A percentile compares a stretch with the other conserved stretches of the same genome.
Conservation (phyloP, 805 yeast species). For the Yarrowia bubula region DNA sequence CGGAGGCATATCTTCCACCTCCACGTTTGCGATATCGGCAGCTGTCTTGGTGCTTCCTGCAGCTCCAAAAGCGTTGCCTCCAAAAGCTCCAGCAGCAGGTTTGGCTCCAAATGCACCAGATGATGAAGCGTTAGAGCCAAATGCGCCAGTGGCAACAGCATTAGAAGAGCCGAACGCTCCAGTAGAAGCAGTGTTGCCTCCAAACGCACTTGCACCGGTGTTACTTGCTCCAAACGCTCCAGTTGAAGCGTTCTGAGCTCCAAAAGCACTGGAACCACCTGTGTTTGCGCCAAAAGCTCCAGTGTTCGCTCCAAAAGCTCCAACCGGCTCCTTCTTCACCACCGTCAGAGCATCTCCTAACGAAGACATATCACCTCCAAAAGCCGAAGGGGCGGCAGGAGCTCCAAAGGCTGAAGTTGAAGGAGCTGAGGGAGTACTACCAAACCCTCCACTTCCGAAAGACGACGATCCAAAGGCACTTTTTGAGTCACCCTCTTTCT, state of each 20-base stretch:
- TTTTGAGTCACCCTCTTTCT: neutral
- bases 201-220: neutral
- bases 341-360: neutral
- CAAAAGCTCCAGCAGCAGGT: neutral
- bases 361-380: constrained; percentile 2
- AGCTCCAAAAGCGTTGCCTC: neutral
- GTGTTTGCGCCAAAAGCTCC: neutral
- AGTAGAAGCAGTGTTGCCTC: neutral
- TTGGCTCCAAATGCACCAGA: constrained; percentile 38
- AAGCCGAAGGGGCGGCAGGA: neutral
- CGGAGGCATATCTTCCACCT: constrained; percentile 45
- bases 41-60: neutral
- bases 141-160: neutral
- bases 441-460: neutral
- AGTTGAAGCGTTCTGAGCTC: neutral
- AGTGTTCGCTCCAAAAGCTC: neutral
- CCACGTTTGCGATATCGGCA: constrained; percentile 30
- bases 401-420: neutral
- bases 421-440: neutral
- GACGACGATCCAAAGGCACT: neutral
- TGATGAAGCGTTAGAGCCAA: no score
- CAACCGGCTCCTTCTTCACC: neutral
- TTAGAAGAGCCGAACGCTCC: constrained; percentile 38
- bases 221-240: neutral
- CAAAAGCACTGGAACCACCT: neutral